These are phyloP conservation scores for Stentor coeruleus DNA, from an alignment of 73 alveolate species.

Conservation along the genomic window DNA sequence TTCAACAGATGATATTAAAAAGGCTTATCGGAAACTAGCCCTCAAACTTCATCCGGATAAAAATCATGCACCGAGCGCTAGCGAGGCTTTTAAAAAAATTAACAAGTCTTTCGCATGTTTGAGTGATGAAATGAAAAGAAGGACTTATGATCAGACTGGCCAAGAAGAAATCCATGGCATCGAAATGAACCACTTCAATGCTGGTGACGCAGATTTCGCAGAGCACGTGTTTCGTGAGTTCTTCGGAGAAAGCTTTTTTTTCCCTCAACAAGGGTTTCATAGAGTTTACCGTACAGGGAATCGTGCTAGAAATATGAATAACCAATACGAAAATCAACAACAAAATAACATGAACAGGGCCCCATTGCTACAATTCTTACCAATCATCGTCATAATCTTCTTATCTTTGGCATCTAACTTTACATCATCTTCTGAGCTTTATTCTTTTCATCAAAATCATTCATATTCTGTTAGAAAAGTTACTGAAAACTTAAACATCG, in stretches of 20 bases:
- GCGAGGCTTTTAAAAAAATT: constrained; percentile 9
- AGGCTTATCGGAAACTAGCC: constrained; percentile 80
- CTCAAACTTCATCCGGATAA: constrained; percentile 80
- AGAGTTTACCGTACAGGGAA: neutral
- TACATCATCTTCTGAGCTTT: neutral
- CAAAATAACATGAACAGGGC: neutral
- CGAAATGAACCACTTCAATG: neutral
- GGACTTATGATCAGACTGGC: constrained; percentile 17
- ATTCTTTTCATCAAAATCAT: neutral
- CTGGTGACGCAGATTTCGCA: constrained; percentile 1
- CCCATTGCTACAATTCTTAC: neutral
- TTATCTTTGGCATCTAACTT: neutral
- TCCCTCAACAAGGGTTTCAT: constrained; percentile 16
- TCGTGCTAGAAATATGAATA: too few relatives aligned
- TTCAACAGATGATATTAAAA: constrained; percentile 64
- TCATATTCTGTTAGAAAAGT: neutral
- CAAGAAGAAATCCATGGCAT: neutral
- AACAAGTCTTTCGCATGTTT: constrained; percentile 16
- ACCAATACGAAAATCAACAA: too few relatives aligned
- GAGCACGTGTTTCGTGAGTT: constrained; percentile 19
- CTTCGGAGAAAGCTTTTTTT: constrained; percentile 23
- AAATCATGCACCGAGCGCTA: constrained; percentile 26
- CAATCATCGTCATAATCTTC: neutral
- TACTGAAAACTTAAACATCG: neutral
- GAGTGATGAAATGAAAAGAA: constrained; percentile 10